Base-by-base conservation (phyloP, 768 basidiomycete species). In the Hortiboletus campestris region DNA sequence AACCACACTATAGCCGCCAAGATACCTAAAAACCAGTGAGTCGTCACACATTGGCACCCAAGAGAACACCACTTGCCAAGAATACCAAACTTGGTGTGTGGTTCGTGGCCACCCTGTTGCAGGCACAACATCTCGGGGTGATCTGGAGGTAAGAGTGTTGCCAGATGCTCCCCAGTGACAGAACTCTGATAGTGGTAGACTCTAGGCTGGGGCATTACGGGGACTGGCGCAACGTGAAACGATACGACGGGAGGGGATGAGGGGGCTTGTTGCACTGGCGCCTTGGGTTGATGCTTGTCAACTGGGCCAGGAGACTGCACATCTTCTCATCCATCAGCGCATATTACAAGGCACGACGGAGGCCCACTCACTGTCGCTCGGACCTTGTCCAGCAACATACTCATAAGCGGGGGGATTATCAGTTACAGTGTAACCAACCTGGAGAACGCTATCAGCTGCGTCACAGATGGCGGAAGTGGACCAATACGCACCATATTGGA, bases 1-100 rank as follows among this genome's bases (percentile, higher is more conserved):
- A 94, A 94, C 91, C 89, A 93, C 56, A 93, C 75, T 25, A 94
- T 73, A 5, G 91, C 91, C 9, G 88, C 88, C n/a, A 94, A 72
- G 32, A 93, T 71, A 51, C 91, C 90, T 91, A 57, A 34, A n/a
- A 47, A 38, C 25, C 9, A 20, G 28, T 55, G 41, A 49, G 46
- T 50, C 20, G 17, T 32, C 5, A 39, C 12, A 40, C 17, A 10
- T 3, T 10, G 6, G n/a, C 29, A 48, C 45, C 2, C 19, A 38
- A 28, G 46, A 43, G 45, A 63, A 34, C 5, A 32, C 1, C 16
- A 69, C 83, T 62, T 66, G 84, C 89, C 91, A 9, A 92, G 77
- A 4, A 91, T 53, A 4, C 91, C 89, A 63, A 78, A 94, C 44
- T 77, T 82, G 20, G 85, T 82, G 35, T 83, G 72, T 5, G 78